phyloP scores from a whole-genome alignment of 2,329 filamentous ascomycete species.

The Neonectria magnoliae region DNA sequence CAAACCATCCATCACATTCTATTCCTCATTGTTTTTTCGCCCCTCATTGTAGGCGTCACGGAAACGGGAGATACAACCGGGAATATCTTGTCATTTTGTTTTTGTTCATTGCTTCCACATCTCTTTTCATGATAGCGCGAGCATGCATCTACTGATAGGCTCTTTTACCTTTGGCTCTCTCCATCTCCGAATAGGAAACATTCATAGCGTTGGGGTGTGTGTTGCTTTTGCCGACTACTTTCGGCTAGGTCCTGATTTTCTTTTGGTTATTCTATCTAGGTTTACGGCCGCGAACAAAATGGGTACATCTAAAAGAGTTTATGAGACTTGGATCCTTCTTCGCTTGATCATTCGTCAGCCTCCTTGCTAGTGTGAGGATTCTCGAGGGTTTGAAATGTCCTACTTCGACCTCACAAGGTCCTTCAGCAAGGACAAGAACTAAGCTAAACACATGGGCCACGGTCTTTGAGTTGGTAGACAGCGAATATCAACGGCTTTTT shows the following conservation, averaged over 20 bases:
- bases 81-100: slow-evolving; percentile 10
- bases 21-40: slow-evolving; percentile 21
- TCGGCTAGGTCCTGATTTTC: slow-evolving; percentile 25
- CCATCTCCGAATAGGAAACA: slow-evolving; percentile 35
- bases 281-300: slow-evolving; percentile 38
- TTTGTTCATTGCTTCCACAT: slow-evolving; percentile 24
- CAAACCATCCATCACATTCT: slow-evolving; percentile 13
- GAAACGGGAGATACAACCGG: slow-evolving; percentile 24
- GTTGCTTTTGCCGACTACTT: slow-evolving; percentile 27
- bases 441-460: background rate
- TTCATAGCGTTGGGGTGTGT: slow-evolving; percentile 42
- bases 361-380: background rate
- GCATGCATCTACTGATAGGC: slow-evolving; percentile 26
- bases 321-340: slow-evolving; percentile 19
- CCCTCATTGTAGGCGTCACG: slow-evolving; percentile 35
- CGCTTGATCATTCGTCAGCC: slow-evolving; percentile 1
- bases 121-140: slow-evolving; percentile 31
- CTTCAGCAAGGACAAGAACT: slow-evolving; percentile 1
- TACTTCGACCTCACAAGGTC: background rate
- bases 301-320: slow-evolving; percentile 33
- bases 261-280: slow-evolving; percentile 30
- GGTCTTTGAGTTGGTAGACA: background rate
- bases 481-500: background rate
- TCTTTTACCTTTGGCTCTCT: slow-evolving; percentile 22
- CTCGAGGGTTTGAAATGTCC: background rate